Percentiles rank a stretch among this genome's conserved stretches.
These are phyloP conservation scores for Plenodomus biglobosus DNA, from an alignment of 2,329 filamentous ascomycete species.

Conservation along the genomic window DNA sequence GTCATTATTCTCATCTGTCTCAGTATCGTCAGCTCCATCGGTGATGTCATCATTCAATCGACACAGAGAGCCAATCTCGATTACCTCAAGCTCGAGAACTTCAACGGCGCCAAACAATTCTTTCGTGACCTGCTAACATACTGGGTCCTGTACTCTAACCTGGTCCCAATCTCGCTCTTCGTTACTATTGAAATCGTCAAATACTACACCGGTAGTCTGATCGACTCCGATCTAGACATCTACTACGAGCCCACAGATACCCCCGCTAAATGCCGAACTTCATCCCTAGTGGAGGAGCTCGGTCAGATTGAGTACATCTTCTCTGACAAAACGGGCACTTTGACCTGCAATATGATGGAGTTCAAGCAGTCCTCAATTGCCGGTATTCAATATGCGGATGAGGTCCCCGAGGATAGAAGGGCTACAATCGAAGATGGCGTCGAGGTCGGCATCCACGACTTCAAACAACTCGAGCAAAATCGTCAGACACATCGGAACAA, in stretches of 20 bases:
- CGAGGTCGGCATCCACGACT: constrained; percentile 81
- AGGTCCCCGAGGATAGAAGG: constrained; percentile 85
- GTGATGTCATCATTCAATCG: constrained; percentile 78
- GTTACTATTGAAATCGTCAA: constrained; percentile 98
- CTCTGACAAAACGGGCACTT: constrained; percentile 93
- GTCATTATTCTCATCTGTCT: constrained; percentile 80
- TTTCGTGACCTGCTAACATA: constrained; percentile 95
- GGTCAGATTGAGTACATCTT: constrained; percentile 99
- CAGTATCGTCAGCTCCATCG: constrained; percentile 86
- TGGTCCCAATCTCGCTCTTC: constrained; percentile 96
- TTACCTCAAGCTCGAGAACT: constrained; percentile 67
- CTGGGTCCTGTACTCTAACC: constrained; percentile 94
- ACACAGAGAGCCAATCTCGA: constrained; percentile 62
- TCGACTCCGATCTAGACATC: constrained; percentile 96
- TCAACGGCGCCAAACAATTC: constrained; percentile 76
- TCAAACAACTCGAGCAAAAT: constrained; percentile 73
- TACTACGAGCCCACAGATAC: constrained; percentile 97
- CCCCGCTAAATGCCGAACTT: constrained; percentile 92
- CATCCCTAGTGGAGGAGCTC: constrained; percentile 92
- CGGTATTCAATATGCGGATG: constrained; percentile 90
- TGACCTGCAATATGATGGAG: constrained; percentile 99
- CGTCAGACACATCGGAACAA: constrained; percentile 61
- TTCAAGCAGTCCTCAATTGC: constrained; percentile 94
- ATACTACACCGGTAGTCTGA: constrained; percentile 96
- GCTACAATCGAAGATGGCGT: constrained; percentile 75